phyloP scores from a whole-genome alignment of 257 asterid species.

The Solanum megistacrolobum region DNA sequence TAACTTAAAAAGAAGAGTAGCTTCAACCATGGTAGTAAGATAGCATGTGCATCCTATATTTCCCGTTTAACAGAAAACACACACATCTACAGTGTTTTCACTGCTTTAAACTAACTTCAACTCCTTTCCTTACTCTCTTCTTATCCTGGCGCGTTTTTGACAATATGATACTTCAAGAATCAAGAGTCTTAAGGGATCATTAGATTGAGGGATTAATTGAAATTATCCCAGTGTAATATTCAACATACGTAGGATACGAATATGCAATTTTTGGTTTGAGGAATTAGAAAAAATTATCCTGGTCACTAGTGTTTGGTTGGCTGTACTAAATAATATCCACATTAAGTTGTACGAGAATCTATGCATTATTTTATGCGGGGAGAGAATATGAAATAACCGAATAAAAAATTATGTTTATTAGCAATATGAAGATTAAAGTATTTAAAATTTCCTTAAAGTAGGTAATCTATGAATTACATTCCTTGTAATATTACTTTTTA shows the following conservation, averaged over 20 bases:
- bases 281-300: background rate
- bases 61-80: background rate
- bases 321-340: background rate
- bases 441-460: background rate
- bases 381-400: background rate
- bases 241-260: background rate
- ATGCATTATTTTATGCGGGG: background rate
- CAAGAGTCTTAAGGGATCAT: background rate
- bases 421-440: background rate
- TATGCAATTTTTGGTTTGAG: background rate
- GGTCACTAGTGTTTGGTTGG: background rate
- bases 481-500: background rate
- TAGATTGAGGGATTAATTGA: background rate
- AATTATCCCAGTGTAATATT: background rate
- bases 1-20: background rate
- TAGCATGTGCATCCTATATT: background rate
- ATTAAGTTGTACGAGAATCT: background rate
- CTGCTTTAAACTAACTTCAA: background rate
- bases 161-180: background rate
- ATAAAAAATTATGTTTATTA: background rate
- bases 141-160: background rate
- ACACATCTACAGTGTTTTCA: background rate
- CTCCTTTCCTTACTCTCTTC: background rate
- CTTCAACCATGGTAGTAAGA: background rate
- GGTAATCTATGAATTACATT: background rate